phyloP scores from a whole-genome alignment of 192 early-diverging fungal genomes.

The Entophlyctis luteolus region DNA sequence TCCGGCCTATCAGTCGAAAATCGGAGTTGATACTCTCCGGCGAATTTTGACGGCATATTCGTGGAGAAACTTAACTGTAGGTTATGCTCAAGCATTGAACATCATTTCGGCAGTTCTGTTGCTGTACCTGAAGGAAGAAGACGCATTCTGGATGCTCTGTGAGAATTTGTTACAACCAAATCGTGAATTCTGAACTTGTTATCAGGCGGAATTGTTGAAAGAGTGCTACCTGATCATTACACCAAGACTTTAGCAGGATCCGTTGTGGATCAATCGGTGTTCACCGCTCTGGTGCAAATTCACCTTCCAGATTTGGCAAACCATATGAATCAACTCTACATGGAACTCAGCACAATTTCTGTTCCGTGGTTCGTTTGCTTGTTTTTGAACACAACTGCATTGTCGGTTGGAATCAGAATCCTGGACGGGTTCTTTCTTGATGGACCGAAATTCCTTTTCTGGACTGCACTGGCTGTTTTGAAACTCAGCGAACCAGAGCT shows the following conservation, averaged over 20 bases:
- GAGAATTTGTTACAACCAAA: background rate
- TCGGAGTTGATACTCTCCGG: constrained; percentile 52
- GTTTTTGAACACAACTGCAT: constrained; percentile 52
- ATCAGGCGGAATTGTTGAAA: constrained; percentile 51
- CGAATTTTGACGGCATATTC: constrained; percentile 56
- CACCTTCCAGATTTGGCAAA: constrained; percentile 43
- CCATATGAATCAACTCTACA: constrained; percentile 51
- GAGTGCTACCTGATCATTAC: constrained; percentile 58
- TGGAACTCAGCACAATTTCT: constrained; percentile 56
- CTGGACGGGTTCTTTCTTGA: constrained; percentile 61
- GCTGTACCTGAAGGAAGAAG: constrained; percentile 52
- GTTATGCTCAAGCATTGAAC: constrained; percentile 63
- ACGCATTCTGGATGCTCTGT: constrained; percentile 61
- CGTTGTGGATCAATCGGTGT: constrained; percentile 57
- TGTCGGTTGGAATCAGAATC: constrained; percentile 46
- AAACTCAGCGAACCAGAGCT: constrained; percentile 55
- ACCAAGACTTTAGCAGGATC: constrained; percentile 59
- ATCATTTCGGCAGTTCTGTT: constrained; percentile 56
- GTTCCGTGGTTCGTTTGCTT: constrained; percentile 62
- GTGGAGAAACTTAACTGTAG: constrained; percentile 57
- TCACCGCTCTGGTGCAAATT: constrained; percentile 42
- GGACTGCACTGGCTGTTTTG: constrained; percentile 51
- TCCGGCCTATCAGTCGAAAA: constrained; percentile 50
- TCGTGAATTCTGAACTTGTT: background rate
- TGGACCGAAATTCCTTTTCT: constrained; percentile 61